These are phyloP conservation scores for Aspergillus thermomutatus DNA, from an alignment of 2,329 filamentous ascomycete species.

Conservation along the genomic window DNA sequence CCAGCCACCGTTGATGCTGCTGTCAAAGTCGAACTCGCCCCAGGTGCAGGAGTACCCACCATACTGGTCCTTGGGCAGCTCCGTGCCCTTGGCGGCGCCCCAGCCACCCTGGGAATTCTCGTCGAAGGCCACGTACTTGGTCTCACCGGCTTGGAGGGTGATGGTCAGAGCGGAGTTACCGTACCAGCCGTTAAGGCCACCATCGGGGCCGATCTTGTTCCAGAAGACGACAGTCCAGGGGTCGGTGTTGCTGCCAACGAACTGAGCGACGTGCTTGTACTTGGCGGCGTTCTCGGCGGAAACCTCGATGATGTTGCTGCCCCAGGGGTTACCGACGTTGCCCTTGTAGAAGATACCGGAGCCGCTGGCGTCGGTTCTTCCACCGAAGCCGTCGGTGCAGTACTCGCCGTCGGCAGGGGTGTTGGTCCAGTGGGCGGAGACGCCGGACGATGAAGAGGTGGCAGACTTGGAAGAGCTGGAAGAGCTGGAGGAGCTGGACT, in stretches of 20 bases:
- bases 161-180: constrained; percentile 33
- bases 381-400: constrained; percentile 32
- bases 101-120: constrained; percentile 36
- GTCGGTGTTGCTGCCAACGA: constrained; percentile 31
- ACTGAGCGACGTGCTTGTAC: constrained; percentile 36
- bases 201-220: constrained; percentile 37
- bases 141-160: constrained; percentile 26
- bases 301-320: constrained; percentile 41
- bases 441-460: constrained; percentile 4
- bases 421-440: constrained; percentile 21
- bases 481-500: constrained; percentile 7
- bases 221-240: constrained; percentile 38
- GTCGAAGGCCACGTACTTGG: constrained; percentile 38
- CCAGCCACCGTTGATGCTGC: constrained; percentile 28
- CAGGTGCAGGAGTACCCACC: constrained; percentile 38
- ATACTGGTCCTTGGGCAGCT: constrained; percentile 23
- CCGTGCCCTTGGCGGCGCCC: constrained; percentile 26
- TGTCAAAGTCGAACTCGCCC: constrained; percentile 41
- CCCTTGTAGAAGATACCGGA: constrained; percentile 28
- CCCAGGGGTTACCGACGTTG: constrained; percentile 37
- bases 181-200: constrained; percentile 32
- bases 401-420: constrained; percentile 19
- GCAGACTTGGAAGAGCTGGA: neutral
- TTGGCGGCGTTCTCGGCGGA: constrained; percentile 25
- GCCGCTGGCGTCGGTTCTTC: constrained; percentile 13